phyloP scores from a whole-genome alignment of 148 eudicot genomes.

The Diospyros lotus region DNA sequence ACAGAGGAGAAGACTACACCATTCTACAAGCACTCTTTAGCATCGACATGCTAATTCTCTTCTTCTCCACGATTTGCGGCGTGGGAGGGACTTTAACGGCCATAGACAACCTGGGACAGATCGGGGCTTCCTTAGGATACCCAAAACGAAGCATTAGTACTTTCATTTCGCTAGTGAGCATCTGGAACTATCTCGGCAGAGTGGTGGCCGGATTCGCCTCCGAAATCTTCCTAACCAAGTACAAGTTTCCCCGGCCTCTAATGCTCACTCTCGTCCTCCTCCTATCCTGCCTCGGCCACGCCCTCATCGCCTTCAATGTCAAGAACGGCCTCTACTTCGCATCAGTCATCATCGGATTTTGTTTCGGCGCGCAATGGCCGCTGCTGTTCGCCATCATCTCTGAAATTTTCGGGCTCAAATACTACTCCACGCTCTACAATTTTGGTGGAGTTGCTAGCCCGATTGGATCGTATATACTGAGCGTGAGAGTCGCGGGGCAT shows the following conservation, averaged over 20 bases:
- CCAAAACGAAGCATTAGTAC: slow-evolving; percentile 29
- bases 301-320: slow-evolving; percentile 29
- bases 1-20: slow-evolving; percentile 22
- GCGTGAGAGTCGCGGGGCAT: slow-evolving; percentile 27
- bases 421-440: slow-evolving; percentile 34
- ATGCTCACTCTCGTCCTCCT: slow-evolving; percentile 26
- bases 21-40: slow-evolving; percentile 4
- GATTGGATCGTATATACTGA: slow-evolving; percentile 14
- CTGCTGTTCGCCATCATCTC: slow-evolving; percentile 15
- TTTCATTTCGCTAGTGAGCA: slow-evolving; percentile 29
- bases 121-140: slow-evolving; percentile 31
- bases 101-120: slow-evolving; percentile 38
- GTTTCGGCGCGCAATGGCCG: not conserved
- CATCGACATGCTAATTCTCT: slow-evolving; percentile 39
- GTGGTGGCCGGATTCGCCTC: slow-evolving; percentile 28
- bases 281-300: slow-evolving; percentile 29
- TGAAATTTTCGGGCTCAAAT: slow-evolving; percentile 22
- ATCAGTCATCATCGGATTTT: slow-evolving; percentile 28
- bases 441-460: slow-evolving; percentile 22
- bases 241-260: slow-evolving; percentile 22
- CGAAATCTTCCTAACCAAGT: slow-evolving; percentile 9
- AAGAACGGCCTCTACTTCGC: slow-evolving; percentile 32
- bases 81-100: slow-evolving; percentile 42
- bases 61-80: slow-evolving; percentile 28
- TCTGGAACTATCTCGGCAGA: slow-evolving; percentile 32